phyloP scores from a whole-genome alignment of 768 basidiomycete species.

The Leccinum arenicola region DNA sequence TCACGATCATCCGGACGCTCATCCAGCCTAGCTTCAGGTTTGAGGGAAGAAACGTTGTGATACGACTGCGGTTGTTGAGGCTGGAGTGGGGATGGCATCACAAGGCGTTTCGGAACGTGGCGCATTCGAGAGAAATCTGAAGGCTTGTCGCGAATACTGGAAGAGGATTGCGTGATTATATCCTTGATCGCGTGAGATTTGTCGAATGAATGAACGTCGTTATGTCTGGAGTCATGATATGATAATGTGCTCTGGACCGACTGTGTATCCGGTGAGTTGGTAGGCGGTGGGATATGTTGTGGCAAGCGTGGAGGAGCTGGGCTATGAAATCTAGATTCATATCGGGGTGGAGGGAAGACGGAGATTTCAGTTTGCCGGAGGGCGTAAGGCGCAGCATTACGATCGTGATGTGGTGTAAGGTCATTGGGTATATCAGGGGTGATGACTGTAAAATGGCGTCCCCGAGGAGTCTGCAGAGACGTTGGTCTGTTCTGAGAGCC shows the following conservation, averaged over 20 bases:
- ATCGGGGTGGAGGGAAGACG: constrained; percentile 22
- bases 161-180: constrained; percentile 4
- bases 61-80: constrained; percentile 23
- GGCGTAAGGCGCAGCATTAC: constrained; percentile 14
- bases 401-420: constrained; percentile 10
- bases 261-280: constrained; percentile 5
- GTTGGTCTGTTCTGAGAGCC: constrained; percentile 2
- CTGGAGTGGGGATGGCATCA: constrained; percentile 73
- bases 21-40: constrained; percentile 4
- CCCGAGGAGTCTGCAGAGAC: constrained; percentile 15
- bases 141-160: constrained; percentile 6
- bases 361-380: constrained; percentile 12
- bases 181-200: constrained; percentile 2
- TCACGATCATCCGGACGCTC: constrained; percentile 2
- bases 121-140: constrained; percentile 21
- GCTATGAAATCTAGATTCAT: constrained; percentile 13
- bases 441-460: constrained; percentile 10
- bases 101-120: constrained; percentile 60
- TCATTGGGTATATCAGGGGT: constrained; percentile 7
- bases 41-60: constrained; percentile 8
- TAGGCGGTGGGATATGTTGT: constrained; percentile 5
- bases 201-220: constrained; percentile 11
- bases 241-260: background rate
- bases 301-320: constrained; percentile 10
- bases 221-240: constrained; percentile 4